These are phyloP conservation scores for Pyracantha coccinea DNA, from an alignment of 331 rosid species.

Conservation along the genomic window DNA sequence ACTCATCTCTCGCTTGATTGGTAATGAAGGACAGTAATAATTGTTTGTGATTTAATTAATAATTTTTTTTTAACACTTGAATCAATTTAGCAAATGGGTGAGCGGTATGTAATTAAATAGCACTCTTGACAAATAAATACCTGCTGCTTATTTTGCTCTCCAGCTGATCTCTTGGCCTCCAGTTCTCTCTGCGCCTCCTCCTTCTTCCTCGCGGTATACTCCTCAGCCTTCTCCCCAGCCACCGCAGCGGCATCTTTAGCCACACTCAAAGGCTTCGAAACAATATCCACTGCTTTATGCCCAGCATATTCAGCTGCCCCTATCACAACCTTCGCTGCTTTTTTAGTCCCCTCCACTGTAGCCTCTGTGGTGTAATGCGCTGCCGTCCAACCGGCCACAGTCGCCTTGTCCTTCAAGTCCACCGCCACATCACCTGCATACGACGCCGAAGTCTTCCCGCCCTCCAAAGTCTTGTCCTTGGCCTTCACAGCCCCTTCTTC, in stretches of 20 bases:
- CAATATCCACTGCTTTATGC: slow-evolving; percentile 40
- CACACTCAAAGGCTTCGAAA: slow-evolving; percentile 35
- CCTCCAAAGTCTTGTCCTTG: slow-evolving; percentile 32
- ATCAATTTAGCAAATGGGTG: neutral
- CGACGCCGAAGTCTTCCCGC: slow-evolving; percentile 33
- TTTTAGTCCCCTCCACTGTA: slow-evolving; percentile 62
- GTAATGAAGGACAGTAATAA: neutral
- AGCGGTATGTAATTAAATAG: neutral
- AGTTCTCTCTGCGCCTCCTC: slow-evolving; percentile 42
- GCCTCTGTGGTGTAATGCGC: slow-evolving; percentile 46
- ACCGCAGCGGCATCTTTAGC: slow-evolving; percentile 41
- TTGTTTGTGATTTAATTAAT: too few relatives aligned
- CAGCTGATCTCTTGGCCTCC: slow-evolving; percentile 23
- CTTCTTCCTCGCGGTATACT: slow-evolving; percentile 65
- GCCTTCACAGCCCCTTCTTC: slow-evolving; percentile 37
- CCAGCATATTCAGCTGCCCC: slow-evolving; percentile 61
- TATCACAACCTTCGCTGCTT: slow-evolving; percentile 34
- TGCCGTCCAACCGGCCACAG: slow-evolving; percentile 60
- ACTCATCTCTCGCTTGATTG: neutral
- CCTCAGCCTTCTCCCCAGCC: slow-evolving; percentile 63
- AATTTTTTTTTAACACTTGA: neutral
- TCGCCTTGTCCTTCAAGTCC: slow-evolving; percentile 58
- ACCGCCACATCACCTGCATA: slow-evolving; percentile 41
- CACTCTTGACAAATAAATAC: neutral
- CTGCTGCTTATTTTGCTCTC: slow-evolving; percentile 20